phyloP scores from a whole-genome alignment of 2,329 filamentous ascomycete genomes.

The Sporothrix globosa region DNA sequence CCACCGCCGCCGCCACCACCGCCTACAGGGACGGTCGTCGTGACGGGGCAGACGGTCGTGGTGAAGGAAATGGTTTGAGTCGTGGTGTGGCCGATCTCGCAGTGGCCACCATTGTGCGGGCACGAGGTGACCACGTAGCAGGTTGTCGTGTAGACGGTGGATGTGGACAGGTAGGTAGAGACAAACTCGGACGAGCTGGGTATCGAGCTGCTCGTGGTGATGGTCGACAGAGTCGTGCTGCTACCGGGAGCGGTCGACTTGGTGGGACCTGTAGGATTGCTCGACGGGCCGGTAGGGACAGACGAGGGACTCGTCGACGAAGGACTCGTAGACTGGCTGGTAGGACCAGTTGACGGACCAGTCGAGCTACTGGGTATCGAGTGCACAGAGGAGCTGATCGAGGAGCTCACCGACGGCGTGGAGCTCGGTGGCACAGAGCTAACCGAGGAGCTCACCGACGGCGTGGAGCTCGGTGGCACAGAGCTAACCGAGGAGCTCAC shows the following conservation, averaged over 20 bases:
- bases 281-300: not conserved
- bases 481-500: not conserved
- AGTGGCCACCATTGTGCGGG: conserved; percentile 38
- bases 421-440: conserved; percentile 5
- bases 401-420: not conserved
- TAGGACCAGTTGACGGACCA: not conserved
- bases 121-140: conserved; percentile 40
- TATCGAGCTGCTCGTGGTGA: not conserved
- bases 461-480: not conserved
- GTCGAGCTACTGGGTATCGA: not conserved
- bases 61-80: conserved; percentile 42
- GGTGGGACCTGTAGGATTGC: not conserved
- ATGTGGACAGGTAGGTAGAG: conserved; percentile 32
- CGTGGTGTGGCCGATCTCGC: conserved; percentile 38
- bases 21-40: conserved; percentile 37
- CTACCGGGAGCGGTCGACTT: not conserved
- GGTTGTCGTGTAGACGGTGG: conserved; percentile 38
- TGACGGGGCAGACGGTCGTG: conserved; percentile 49
- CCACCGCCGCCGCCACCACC: not conserved
- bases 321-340: not conserved
- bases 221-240: not conserved
- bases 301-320: not conserved
- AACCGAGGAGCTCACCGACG: not conserved
- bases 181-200: conserved; percentile 6
- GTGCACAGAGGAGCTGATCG: not conserved